Evolutionary conservation across 1,284 basidiomycete genomes (phyloP).

Genomic region (Trametes sp.): DNA sequence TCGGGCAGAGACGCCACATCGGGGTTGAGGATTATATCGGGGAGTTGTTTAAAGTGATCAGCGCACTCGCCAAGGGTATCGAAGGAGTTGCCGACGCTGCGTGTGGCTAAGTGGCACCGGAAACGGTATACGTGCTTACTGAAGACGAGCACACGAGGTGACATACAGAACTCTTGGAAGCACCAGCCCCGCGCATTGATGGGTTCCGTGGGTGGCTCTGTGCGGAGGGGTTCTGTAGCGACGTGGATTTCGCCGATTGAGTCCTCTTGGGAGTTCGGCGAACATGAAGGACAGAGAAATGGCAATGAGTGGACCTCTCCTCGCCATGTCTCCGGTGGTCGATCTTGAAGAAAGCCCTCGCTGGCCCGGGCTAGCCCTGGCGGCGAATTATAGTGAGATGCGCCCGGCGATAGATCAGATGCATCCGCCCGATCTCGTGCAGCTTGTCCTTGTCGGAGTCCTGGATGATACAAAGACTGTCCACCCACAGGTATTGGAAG

Average conservation of each 20-base stretch:
- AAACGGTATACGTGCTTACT: conserved; percentile 22
- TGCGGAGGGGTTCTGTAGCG: no score
- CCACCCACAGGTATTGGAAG: conserved; percentile 8
- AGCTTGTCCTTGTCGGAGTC: conserved; percentile 8
- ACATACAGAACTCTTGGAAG: conserved; percentile 22
- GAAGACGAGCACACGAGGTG: conserved; percentile 6
- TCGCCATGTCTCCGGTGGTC: not conserved
- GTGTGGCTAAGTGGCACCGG: conserved; percentile 20
- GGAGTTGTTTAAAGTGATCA: conserved; percentile 5
- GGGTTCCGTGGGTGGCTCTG: not conserved
- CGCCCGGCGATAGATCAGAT: conserved; percentile 6
- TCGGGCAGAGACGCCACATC: not conserved
- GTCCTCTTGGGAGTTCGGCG: not conserved
- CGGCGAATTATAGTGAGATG: conserved; percentile 10
- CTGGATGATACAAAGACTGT: conserved; percentile 17
- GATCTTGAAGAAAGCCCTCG: conserved; percentile 8
- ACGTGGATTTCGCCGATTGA: conserved; percentile 17
- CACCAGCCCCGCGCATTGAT: conserved; percentile 26
- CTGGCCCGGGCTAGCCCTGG: not conserved
- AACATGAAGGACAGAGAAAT: not conserved
- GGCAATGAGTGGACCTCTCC: not conserved
- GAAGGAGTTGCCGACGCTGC: conserved; percentile 22
- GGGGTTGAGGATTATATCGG: conserved; percentile 16
- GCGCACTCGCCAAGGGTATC: not conserved
- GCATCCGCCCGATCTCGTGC: conserved; percentile 7